Evolutionary conservation across 1,284 basidiomycete genomes (phyloP), one percentile per base, ranked within the genome.

Genomic region (Fomitopsis pinicola): DNA sequence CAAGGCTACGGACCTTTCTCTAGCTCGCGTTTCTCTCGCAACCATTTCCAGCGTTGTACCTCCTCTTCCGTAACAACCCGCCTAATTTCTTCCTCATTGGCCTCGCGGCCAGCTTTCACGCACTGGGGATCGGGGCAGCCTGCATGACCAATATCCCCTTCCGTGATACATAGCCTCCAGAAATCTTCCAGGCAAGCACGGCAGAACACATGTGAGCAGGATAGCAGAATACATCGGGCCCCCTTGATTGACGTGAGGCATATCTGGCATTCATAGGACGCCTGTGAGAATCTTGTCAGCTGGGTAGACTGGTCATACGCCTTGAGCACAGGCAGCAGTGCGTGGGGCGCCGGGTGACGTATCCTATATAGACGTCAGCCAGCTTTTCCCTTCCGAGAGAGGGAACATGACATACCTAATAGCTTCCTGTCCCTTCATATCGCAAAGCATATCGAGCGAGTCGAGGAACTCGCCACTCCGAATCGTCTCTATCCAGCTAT

Each of bases 121-220:
- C 96, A 81, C 66, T 83, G 74, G 7, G 84, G 82, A 66, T 90
- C 86, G 1, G 92, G 88, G 70, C 91, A 94, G 0, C 84, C 82
- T 0, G 94, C 90, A 30, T 80, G 78, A 22, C 77, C 79, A 5
- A 92, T 79, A 62, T 88, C 84, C 14, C 91, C 91, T 71, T 94
- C 91, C 56, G 75, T 76, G 59, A 94, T 88, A 68, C 85, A 87
- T 50, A 92, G 71, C 58, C 80, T 79, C 89, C 91, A 94, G 70
- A 88, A 92, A 64, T 89, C 86, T 58, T 79, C 77, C 42, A 94
- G 72, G 70, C 91, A 94, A 9, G 79, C 70, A 28, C 83, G 81
- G 71, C 91, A 94, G 71, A 92, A 92, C 17, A 91, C 80, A 71
- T 93, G 91, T 1, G 72, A 71, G 69, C 92, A 94, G 2, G 77